Evolutionary conservation across 1,284 basidiomycete genomes (phyloP), one percentile per base, ranked within the genome.

Genomic region (Apiotrichum porosum): DNA sequence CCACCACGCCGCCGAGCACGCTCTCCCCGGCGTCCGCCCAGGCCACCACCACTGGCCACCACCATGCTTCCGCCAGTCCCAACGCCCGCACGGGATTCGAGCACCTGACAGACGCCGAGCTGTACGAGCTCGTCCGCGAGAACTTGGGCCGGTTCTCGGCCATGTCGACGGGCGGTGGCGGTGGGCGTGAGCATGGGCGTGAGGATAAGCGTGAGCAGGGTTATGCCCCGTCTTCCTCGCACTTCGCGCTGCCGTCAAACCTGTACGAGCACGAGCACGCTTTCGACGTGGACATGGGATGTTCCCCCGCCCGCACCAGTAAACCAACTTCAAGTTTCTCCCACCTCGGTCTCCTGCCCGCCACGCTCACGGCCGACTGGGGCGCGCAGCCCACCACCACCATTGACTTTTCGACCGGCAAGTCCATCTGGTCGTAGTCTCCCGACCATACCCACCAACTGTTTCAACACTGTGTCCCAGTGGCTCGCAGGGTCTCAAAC

Each of bases 341-440:
- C n/a, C n/a, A n/a, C n/a, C 33, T 23, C 18, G 36, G 42, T 38
- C 14, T 40, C 38, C 37, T 30, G 18, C 39, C 21, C 30, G 31
- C 39, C 12, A 19, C 26, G 15, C 13, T 28, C 39, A 22, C 24
- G 26, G n/a, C 17, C 10, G 24, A 28, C 26, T 28, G 26, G 26
- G 26, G 26, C 26, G 26, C 26, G 8, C 12, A 6, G 26, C 8
- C 26, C 26, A 28, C 26, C 24, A 46, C 56, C 12, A 58, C 56
- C 4, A 37, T 62, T 28, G 61, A 63, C 31, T 66, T 65, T 42
- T 63, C 61, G 24, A 54, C 54, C 17, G 64, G 64, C 43, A 57
- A 50, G 17, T 67, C 65, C 6, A 63, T 65, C 37, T 67, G 65
- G 65, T 52, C 52, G 19, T 58, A 23, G 13, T 17, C 36, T 15